phyloP scores from a whole-genome alignment of 2,329 filamentous ascomycete genomes.

The Rhinocladiella similis region DNA sequence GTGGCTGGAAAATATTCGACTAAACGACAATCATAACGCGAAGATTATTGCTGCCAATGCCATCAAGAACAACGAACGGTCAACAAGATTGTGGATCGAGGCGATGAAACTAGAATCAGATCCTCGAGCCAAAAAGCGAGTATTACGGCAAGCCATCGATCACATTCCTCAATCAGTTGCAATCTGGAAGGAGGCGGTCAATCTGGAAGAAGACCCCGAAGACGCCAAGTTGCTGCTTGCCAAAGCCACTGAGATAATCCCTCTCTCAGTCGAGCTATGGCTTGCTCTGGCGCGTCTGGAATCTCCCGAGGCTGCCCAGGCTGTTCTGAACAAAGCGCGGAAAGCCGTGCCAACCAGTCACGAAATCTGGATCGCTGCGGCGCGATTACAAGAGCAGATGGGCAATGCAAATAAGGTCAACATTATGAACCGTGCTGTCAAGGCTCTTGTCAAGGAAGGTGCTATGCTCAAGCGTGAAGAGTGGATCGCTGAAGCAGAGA shows the following conservation, averaged over 20 bases:
- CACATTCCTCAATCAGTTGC: slow-evolving; percentile 92
- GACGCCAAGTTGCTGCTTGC: slow-evolving; percentile 87
- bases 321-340: slow-evolving; percentile 91
- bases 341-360: slow-evolving; percentile 91
- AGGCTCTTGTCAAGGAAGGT: slow-evolving; percentile 82
- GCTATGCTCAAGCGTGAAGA: slow-evolving; percentile 97
- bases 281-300: slow-evolving; percentile 88
- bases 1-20: slow-evolving; percentile 92
- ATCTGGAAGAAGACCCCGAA: slow-evolving; percentile 84
- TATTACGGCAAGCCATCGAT: slow-evolving; percentile 86
- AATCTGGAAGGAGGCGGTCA: slow-evolving; percentile 98
- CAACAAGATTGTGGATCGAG: slow-evolving; percentile 88
- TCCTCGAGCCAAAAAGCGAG: slow-evolving; percentile 81
- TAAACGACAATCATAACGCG: slow-evolving; percentile 89
- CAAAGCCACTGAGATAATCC: slow-evolving; percentile 94
- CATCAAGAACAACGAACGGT: slow-evolving; percentile 86
- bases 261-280: slow-evolving; percentile 91
- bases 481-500: slow-evolving; percentile 93
- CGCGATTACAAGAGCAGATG: slow-evolving; percentile 84
- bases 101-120: slow-evolving; percentile 91
- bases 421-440: slow-evolving; percentile 92
- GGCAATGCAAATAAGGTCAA: slow-evolving; percentile 78
- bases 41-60: slow-evolving; percentile 94
- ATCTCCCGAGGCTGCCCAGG: slow-evolving; percentile 85
- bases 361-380: slow-evolving; percentile 96